Conservation (phyloP, 2,329 filamentous ascomycete genomes). For the Talaromyces amestolkiae region DNA sequence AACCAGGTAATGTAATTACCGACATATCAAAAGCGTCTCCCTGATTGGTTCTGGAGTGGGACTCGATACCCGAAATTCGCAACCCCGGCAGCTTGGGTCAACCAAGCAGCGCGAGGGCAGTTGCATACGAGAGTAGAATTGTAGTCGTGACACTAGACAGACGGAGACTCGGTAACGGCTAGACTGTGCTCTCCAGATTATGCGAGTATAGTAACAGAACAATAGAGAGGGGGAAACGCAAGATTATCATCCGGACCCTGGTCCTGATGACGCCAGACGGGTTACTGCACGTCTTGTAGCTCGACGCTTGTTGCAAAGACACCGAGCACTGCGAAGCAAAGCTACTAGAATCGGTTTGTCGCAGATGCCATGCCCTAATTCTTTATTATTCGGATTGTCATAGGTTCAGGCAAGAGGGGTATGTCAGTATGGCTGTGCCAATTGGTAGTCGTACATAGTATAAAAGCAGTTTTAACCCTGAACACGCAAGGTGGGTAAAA, state of each 20-base stretch:
- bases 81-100: constrained; percentile 13
- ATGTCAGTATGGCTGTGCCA: neutral
- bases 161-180: neutral
- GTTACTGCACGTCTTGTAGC: constrained; percentile 2
- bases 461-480: neutral
- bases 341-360: constrained; percentile 2
- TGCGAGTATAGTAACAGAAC: neutral
- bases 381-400: neutral
- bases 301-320: neutral
- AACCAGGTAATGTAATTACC: neutral
- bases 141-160: neutral
- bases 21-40: neutral
- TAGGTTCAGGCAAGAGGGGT: constrained; percentile 1
- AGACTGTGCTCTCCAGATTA: neutral
- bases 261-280: neutral
- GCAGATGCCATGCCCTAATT: constrained; percentile 1
- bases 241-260: neutral
- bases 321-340: neutral
- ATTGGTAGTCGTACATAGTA: neutral
- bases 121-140: constrained; percentile 3
- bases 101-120: neutral
- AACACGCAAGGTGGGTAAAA: neutral
- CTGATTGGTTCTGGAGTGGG: constrained; percentile 2
- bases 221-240: constrained; percentile 1
- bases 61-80: neutral